A percentile compares a stretch with the other conserved stretches of the same genome.
phyloP scores from a whole-genome alignment of 495 filamentous ascomycete genomes.

The Penicillium salamii region DNA sequence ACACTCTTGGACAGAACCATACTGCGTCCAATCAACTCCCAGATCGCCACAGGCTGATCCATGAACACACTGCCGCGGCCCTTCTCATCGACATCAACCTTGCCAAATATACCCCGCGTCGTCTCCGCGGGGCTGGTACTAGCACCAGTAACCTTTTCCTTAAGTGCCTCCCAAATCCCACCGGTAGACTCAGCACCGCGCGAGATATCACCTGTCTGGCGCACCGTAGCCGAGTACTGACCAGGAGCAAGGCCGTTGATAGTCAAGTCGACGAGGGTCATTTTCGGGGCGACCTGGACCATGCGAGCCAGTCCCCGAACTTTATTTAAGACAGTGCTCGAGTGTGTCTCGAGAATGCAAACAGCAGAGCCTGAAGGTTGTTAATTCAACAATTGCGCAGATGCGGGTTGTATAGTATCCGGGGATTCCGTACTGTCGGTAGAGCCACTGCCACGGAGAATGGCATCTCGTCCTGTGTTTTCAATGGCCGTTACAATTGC shows the following conservation, averaged over 20 bases:
- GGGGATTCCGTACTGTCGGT: conserved; percentile 66
- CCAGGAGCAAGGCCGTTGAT: conserved; percentile 82
- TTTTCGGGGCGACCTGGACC: conserved; percentile 70
- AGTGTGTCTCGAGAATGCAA: conserved; percentile 92
- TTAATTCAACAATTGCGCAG: neutral
- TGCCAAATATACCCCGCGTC: conserved; percentile 68
- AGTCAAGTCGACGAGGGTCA: conserved; percentile 84
- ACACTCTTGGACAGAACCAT: conserved; percentile 68
- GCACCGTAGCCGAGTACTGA: conserved; percentile 75
- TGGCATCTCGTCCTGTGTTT: conserved; percentile 86
- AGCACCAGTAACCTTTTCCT: conserved; percentile 45
- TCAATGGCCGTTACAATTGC: conserved; percentile 87
- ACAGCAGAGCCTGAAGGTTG: conserved; percentile 72
- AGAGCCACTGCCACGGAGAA: conserved; percentile 82
- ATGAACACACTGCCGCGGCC: conserved; percentile 73
- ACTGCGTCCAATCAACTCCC: conserved; percentile 92
- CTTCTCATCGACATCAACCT: conserved; percentile 60
- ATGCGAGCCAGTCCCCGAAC: conserved; percentile 77
- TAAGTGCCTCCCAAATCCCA: conserved; percentile 68
- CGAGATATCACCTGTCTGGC: conserved; percentile 87
- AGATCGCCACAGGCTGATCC: conserved; percentile 77
- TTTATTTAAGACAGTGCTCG: conserved; percentile 51
- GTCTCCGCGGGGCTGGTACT: conserved; percentile 25
- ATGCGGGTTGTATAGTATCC: conserved; percentile 4
- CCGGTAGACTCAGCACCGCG: conserved; percentile 77